Percentiles rank a stretch among this genome's conserved stretches.
Conservation (phyloP, 352 stramenopile genomes). For the Phytophthora ramorum region DNA sequence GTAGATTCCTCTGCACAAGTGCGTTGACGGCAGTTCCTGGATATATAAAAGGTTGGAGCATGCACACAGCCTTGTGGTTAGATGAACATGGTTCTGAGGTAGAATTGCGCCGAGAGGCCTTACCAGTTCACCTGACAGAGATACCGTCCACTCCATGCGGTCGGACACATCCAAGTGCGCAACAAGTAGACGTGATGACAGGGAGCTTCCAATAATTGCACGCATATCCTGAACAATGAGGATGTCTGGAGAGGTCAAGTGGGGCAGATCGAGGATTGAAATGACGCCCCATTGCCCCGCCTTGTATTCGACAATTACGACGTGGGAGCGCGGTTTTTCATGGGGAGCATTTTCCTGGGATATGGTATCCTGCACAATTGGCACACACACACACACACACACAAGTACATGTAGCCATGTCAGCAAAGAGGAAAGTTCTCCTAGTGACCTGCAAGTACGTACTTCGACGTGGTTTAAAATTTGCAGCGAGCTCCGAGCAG, state of each 20-base stretch:
- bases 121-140: slow-evolving; percentile 55
- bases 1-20: slow-evolving; percentile 58
- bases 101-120: neutral
- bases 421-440: neutral
- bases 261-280: slow-evolving; percentile 29
- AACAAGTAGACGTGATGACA: slow-evolving; percentile 44
- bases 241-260: slow-evolving; percentile 45
- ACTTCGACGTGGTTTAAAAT: slow-evolving; percentile 39
- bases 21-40: slow-evolving; percentile 50
- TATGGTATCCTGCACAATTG: slow-evolving; percentile 13
- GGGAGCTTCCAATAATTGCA: slow-evolving; percentile 49
- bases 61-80: neutral
- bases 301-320: slow-evolving; percentile 36
- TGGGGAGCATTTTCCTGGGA: neutral
- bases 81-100: neutral
- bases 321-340: slow-evolving; percentile 30
- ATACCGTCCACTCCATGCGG: slow-evolving; percentile 36
- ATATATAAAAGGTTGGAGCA: neutral
- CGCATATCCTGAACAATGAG: slow-evolving; percentile 53
- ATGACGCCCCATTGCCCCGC: slow-evolving; percentile 27
- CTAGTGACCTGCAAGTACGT: neutral
- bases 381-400: neutral
- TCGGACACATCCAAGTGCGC: slow-evolving; percentile 43
- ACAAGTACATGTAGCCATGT: slow-evolving; percentile 12
- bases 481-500: slow-evolving; percentile 41